Evolutionary conservation across 805 yeast genomes (phyloP).

Genomic region (Ogataea corticis): DNA sequence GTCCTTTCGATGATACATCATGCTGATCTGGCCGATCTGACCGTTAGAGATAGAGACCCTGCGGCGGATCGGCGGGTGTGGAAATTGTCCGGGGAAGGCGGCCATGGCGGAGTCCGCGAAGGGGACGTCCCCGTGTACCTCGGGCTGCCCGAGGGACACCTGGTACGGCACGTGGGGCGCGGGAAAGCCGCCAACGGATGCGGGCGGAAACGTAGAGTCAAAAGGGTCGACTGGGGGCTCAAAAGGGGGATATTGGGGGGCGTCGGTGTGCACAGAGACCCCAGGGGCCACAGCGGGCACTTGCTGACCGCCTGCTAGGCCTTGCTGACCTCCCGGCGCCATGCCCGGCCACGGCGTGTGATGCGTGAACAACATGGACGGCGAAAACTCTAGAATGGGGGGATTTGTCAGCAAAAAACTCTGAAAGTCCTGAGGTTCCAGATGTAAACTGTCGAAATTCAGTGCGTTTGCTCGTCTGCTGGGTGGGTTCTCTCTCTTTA

Average conservation of each 20-base stretch:
- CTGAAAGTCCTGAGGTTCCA: conserved; percentile 38
- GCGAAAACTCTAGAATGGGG: conserved; percentile 35
- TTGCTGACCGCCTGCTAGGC: too few species aligned
- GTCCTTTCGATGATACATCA: conserved; percentile 28
- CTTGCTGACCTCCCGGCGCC: too few species aligned
- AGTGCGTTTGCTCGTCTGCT: not conserved
- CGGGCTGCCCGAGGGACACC: too few species aligned
- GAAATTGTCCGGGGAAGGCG: not conserved
- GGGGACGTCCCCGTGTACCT: not conserved
- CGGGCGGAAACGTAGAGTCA: not conserved
- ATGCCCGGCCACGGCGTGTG: not conserved
- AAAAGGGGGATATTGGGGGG: conserved; percentile 1
- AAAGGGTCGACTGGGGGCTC: not conserved
- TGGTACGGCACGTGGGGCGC: too few species aligned
- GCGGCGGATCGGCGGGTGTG: conserved; percentile 42
- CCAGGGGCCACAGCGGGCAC: not conserved
- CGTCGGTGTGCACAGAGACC: conserved; percentile 1
- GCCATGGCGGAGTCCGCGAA: not conserved
- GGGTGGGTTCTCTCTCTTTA: not conserved
- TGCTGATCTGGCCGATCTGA: conserved; percentile 70
- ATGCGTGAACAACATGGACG: conserved; percentile 8
- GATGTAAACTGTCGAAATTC: conserved; percentile 30
- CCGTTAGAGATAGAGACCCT: conserved; percentile 83
- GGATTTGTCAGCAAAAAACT: conserved; percentile 38
- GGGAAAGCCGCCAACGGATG: too few species aligned